Conservation (phyloP, 371 early-diverging fungal genomes). For the Mortierella sp. region DNA sequence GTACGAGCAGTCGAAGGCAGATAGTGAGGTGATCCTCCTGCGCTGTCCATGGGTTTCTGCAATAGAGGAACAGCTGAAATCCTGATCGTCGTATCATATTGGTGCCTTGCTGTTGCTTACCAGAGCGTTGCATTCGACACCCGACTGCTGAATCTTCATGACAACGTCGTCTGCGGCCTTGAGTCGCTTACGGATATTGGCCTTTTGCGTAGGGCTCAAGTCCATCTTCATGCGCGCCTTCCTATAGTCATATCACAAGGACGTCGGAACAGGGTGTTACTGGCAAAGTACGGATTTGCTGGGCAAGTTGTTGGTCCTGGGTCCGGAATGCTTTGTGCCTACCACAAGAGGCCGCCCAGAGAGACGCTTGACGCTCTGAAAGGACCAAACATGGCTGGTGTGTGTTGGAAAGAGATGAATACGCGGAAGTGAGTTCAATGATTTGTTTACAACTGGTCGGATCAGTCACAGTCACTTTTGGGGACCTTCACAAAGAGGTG, state of each 20-base stretch:
- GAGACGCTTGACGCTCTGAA: conserved; percentile 75
- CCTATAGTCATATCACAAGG: conserved; percentile 46
- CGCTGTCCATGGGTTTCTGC: not conserved
- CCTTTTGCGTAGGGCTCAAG: conserved; percentile 87
- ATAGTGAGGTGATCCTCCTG: not conserved
- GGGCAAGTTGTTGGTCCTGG: too few species aligned
- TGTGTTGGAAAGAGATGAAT: not conserved
- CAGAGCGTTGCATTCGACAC: conserved; percentile 89
- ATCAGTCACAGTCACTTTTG: too few species aligned
- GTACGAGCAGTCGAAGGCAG: not conserved
- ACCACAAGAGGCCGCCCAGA: conserved; percentile 80
- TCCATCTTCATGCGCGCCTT: conserved; percentile 83
- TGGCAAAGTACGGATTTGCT: not conserved
- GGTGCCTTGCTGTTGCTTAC: conserved; percentile 44
- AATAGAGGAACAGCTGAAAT: not conserved
- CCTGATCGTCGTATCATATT: too few species aligned
- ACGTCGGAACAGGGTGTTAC: not conserved
- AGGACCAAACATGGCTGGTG: conserved; percentile 76
- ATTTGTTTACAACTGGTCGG: not conserved
- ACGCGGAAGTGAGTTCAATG: not conserved
- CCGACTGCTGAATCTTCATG: conserved; percentile 82
- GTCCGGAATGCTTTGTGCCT: conserved; percentile 12
- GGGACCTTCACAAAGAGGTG: too few species aligned
- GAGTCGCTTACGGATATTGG: conserved; percentile 92
- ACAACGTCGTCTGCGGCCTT: conserved; percentile 92